Evolutionary conservation across 495 filamentous ascomycete species (phyloP).

Genomic region (Aspergillus avenaceus): DNA sequence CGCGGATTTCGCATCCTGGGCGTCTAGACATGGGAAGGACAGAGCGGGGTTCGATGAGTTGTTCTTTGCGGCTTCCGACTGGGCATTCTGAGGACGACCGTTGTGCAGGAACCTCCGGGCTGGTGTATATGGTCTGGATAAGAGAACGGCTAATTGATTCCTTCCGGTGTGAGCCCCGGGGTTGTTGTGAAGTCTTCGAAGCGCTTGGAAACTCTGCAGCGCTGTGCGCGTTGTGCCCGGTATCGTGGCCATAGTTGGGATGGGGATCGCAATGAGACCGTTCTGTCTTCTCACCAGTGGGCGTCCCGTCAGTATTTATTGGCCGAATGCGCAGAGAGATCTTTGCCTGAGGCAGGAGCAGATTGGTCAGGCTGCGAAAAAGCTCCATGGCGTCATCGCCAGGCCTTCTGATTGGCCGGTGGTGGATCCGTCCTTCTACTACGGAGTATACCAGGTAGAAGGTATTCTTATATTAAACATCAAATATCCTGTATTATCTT

Average conservation of each 20-base stretch:
- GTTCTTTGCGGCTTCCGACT: slow-evolving; percentile 22
- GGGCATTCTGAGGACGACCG: slow-evolving; percentile 23
- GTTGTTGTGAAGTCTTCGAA: slow-evolving; percentile 15
- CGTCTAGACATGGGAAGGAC: slow-evolving; percentile 93
- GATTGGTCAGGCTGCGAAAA: background rate
- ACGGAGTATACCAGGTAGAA: too few relatives aligned
- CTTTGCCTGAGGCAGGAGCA: slow-evolving; percentile 15
- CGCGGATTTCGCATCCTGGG: slow-evolving; percentile 77
- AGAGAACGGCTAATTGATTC: slow-evolving; percentile 11
- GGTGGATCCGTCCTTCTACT: too few relatives aligned
- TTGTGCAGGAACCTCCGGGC: slow-evolving; percentile 20
- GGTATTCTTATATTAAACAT: too few relatives aligned
- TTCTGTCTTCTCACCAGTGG: background rate
- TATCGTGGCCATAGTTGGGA: slow-evolving; percentile 22
- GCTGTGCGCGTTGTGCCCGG: slow-evolving; percentile 20
- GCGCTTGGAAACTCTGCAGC: slow-evolving; percentile 16
- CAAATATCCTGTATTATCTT: too few relatives aligned
- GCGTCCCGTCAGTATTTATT: background rate
- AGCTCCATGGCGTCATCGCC: slow-evolving; percentile 21
- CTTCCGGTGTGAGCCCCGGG: slow-evolving; percentile 9
- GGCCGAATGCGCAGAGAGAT: slow-evolving; percentile 15
- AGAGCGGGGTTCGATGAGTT: slow-evolving; percentile 82
- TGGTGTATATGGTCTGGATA: background rate
- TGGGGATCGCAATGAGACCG: background rate
- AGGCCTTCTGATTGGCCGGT: slow-evolving; percentile 14